A percentile compares a stretch with the other conserved stretches of the same genome.
phyloP scores from a whole-genome alignment of 2,329 filamentous ascomycete genomes.

The Verruconis gallopava region DNA sequence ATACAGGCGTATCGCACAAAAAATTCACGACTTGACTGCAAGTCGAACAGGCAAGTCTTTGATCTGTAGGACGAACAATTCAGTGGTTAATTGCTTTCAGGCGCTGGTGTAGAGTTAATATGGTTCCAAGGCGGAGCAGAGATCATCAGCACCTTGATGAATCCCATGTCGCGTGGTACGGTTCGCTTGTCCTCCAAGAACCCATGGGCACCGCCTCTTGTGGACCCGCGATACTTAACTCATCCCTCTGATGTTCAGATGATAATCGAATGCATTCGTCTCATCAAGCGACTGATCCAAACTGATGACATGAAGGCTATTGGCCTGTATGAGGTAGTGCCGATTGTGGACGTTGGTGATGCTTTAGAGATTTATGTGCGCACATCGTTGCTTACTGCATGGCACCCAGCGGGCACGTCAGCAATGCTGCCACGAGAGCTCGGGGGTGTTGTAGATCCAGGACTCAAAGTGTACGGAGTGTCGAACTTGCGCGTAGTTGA shows the following conservation, averaged over 20 bases:
- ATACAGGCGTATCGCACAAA: neutral
- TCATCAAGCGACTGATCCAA: constrained; percentile 29
- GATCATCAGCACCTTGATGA: constrained; percentile 25
- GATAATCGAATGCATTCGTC: constrained; percentile 37
- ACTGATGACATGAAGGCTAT: constrained; percentile 26
- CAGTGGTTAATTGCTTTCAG: constrained; percentile 12
- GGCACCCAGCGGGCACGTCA: constrained; percentile 20
- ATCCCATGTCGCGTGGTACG: constrained; percentile 37
- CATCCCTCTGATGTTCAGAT: constrained; percentile 42
- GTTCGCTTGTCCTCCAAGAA: constrained; percentile 41
- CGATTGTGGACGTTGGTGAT: neutral
- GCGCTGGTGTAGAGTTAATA: constrained; percentile 18
- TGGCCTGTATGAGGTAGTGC: neutral
- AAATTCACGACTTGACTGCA: neutral
- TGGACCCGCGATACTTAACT: constrained; percentile 40
- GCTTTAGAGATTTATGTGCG: constrained; percentile 1
- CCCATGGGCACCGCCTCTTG: constrained; percentile 36
- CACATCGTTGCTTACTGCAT: neutral
- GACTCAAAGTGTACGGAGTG: constrained; percentile 20
- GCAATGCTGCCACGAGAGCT: constrained; percentile 18
- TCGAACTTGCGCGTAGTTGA: constrained; percentile 24
- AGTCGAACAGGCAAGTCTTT: constrained; percentile 1
- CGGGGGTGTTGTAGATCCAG: constrained; percentile 12
- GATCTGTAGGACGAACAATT: constrained; percentile 9
- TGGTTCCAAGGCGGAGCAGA: constrained; percentile 33